Evolutionary conservation across 2,329 filamentous ascomycete genomes (phyloP), one percentile per base, ranked within the genome.

Genomic region (Penicillium sp.): DNA sequence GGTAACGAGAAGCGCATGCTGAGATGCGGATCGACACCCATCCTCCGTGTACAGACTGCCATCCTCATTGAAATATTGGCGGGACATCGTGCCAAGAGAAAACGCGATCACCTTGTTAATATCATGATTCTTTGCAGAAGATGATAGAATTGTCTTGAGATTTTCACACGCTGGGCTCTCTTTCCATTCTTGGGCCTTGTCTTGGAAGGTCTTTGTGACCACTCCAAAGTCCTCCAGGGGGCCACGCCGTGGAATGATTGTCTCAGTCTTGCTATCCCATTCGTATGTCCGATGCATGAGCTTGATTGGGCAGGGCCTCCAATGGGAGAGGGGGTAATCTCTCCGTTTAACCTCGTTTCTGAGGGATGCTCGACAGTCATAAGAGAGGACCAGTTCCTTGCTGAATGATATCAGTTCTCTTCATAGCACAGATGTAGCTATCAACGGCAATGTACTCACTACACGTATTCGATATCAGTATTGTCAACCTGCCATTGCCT

Each of bases 1-100:
- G 7, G 43, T 52, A 6, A 53, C 24, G 7, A 57, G 29, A 6
- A 58, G 28, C 6, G 45, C 53, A 45, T 58, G 55, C 33, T 57
- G 53, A 24, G 48, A 45, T 4, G 33, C 35, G 4, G 34, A 12
- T 15, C 13, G 6, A 19, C 29, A 34, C 4, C 21, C 8, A 19
- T 1, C 3, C 10, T 9, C 15, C 24, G 5, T 12, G 2, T 24
- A 0, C 5, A 24, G 8, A 21, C 10, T 15, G 10, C 21, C 29
- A 29, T 31, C 19, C 17, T n/a, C 26, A 7, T 29, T 24, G 26
- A 24, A 31, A 12, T 6, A 2, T 28, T 44, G 32, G 4, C 1
- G 1, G 12, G 32, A 35, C 32, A 35, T 28, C 13, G 43, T 12
- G 8, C 45, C 45, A 31, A 48, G 39, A 24, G 39, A 17, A 17